Conservation (phyloP, 2,329 filamentous ascomycete species). For the Phialophora expanda region DNA sequence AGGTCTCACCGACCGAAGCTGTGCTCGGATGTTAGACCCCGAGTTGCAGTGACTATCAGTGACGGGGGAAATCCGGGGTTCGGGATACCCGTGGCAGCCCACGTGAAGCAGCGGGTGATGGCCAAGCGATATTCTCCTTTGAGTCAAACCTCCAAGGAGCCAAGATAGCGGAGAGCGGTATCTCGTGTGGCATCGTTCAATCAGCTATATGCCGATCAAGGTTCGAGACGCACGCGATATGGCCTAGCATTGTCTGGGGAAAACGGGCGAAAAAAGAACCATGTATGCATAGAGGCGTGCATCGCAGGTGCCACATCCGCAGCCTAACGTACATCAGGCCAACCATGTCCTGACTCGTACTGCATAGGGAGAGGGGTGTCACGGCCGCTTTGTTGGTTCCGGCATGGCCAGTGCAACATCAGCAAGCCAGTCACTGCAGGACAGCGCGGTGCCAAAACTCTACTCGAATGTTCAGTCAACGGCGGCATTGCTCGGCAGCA, state of each 20-base stretch:
- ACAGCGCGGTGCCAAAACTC: constrained; percentile 2
- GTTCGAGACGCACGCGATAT: constrained; percentile 20
- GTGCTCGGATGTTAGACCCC: constrained; percentile 19
- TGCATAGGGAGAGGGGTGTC: constrained; percentile 9
- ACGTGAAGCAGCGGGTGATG: constrained; percentile 22
- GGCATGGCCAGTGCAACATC: constrained; percentile 26
- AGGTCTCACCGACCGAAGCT: constrained; percentile 6
- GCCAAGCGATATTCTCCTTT: constrained; percentile 6
- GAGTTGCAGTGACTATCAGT: constrained; percentile 21
- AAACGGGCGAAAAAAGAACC: constrained; percentile 15
- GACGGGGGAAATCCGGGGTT: constrained; percentile 18
- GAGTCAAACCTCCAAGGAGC: constrained; percentile 10
- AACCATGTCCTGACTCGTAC: constrained; percentile 3
- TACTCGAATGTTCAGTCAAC: constrained; percentile 9
- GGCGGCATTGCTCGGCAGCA: constrained; percentile 16
- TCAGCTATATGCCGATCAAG: constrained; percentile 12
- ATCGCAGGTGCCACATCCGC: constrained; percentile 6
- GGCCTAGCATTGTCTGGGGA: constrained; percentile 11
- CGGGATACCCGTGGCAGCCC: constrained; percentile 3
- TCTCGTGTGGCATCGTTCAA: constrained; percentile 5
- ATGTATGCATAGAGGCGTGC: constrained; percentile 11
- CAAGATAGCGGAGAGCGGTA: constrained; percentile 15
- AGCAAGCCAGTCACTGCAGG: constrained; percentile 15
- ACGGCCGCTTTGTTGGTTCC: not conserved
- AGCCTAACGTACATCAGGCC: constrained; percentile 17